phyloP scores from a whole-genome alignment of 208 protist species.

The Crithidia bombi region DNA sequence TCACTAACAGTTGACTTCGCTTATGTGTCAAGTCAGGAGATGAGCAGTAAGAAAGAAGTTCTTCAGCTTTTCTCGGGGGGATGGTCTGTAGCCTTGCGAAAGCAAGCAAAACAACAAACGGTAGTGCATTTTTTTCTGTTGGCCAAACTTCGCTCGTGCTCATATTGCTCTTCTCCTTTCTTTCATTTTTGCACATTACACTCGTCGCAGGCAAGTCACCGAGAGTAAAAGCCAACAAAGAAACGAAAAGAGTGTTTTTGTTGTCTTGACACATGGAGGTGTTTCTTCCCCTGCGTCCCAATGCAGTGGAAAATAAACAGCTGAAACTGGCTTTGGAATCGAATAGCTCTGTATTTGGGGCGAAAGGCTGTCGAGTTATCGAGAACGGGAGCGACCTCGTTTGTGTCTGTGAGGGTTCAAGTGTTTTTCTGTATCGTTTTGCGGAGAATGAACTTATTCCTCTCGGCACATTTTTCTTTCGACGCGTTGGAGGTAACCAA shows the following conservation, averaged over 20 bases:
- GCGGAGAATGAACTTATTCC: slow-evolving; percentile 9
- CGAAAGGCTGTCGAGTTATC: slow-evolving; percentile 17
- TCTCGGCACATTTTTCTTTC: slow-evolving; percentile 39
- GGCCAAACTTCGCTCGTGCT: too few relatives aligned
- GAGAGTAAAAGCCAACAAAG: background rate
- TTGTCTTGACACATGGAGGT: slow-evolving; percentile 28
- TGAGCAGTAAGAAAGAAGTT: background rate
- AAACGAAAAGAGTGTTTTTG: slow-evolving; percentile 8
- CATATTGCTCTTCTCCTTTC: too few relatives aligned
- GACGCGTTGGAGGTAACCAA: slow-evolving; percentile 13
- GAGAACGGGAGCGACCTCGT: slow-evolving; percentile 34
- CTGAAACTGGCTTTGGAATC: slow-evolving; percentile 18
- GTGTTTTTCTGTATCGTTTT: slow-evolving; percentile 31
- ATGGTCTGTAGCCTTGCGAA: too few relatives aligned
- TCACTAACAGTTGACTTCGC: background rate
- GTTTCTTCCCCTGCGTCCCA: slow-evolving; percentile 21
- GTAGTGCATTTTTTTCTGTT: too few relatives aligned
- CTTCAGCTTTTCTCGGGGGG: too few relatives aligned
- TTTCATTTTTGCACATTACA: background rate
- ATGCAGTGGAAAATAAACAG: slow-evolving; percentile 1
- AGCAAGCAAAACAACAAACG: too few relatives aligned
- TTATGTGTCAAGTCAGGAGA: too few relatives aligned
- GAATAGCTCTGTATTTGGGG: slow-evolving; percentile 4
- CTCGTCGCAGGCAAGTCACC: background rate
- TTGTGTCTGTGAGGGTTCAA: slow-evolving; percentile 26